Conservation (phyloP, 2,329 filamentous ascomycete species). For the Hypoxylon sp. region DNA sequence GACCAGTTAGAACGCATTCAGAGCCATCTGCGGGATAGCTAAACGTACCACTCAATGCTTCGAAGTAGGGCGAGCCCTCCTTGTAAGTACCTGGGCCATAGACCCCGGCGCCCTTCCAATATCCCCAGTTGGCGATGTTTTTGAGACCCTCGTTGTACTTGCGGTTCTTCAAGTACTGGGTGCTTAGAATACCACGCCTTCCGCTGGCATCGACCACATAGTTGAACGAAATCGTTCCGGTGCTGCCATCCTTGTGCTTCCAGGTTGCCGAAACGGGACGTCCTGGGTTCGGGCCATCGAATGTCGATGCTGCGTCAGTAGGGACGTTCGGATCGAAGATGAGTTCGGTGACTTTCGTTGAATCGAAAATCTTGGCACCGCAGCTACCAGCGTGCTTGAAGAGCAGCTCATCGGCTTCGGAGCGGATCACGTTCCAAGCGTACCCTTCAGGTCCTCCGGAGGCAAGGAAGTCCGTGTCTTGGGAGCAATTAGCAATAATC, state of each 20-base stretch:
- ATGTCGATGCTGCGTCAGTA: neutral
- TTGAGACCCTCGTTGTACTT: slow-evolving; percentile 61
- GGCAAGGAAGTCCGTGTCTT: slow-evolving; percentile 59
- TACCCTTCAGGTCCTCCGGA: slow-evolving; percentile 55
- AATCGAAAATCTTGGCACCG: slow-evolving; percentile 59
- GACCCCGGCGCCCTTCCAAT: slow-evolving; percentile 55
- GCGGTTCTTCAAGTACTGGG: slow-evolving; percentile 63
- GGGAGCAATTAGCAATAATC: neutral
- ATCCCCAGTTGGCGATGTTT: slow-evolving; percentile 64
- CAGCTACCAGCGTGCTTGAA: slow-evolving; percentile 57
- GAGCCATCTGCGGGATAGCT: neutral
- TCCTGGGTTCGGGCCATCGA: slow-evolving; percentile 40
- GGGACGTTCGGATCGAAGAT: slow-evolving; percentile 46
- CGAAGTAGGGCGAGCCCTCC: slow-evolving; percentile 58
- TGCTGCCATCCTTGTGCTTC: slow-evolving; percentile 51
- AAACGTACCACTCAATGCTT: slow-evolving; percentile 52
- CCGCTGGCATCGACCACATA: slow-evolving; percentile 64
- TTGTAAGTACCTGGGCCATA: slow-evolving; percentile 52
- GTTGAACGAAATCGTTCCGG: slow-evolving; percentile 58
- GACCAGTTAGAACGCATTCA: neutral
- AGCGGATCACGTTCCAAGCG: slow-evolving; percentile 62
- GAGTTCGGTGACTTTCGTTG: slow-evolving; percentile 53
- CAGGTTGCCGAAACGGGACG: slow-evolving; percentile 55
- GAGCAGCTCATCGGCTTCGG: slow-evolving; percentile 60
- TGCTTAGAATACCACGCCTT: slow-evolving; percentile 59